These are phyloP conservation scores for Dryas octopetala DNA, from an alignment of 306 rosid genomes.

Conservation along the genomic window DNA sequence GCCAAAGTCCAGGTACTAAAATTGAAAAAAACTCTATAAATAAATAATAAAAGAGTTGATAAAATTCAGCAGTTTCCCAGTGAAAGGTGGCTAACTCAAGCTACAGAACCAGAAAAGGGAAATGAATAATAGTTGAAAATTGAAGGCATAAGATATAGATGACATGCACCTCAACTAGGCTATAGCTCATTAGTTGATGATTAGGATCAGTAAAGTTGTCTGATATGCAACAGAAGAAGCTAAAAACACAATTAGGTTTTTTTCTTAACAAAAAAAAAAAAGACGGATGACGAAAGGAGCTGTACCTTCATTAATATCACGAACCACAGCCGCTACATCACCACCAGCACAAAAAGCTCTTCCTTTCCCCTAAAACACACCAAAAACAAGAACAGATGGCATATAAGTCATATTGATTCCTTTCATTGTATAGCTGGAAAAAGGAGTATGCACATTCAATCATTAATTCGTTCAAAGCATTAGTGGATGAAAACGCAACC, in stretches of 20 bases:
- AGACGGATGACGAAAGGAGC: conserved; percentile 5
- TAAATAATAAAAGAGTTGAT: background rate
- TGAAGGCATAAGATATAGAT: conserved; percentile 1
- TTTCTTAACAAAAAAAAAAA: background rate
- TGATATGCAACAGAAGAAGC: too few relatives aligned
- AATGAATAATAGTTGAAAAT: background rate
- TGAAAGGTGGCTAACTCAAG: background rate
- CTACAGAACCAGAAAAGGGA: background rate
- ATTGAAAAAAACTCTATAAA: background rate
- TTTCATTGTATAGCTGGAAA: background rate
- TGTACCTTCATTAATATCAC: conserved; percentile 41
- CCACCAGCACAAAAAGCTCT: conserved; percentile 99
- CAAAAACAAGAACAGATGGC: background rate
- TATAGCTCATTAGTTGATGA: background rate
- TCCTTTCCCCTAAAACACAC: conserved; percentile 70
- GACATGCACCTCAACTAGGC: conserved; percentile 16
- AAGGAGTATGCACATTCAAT: conserved; percentile 15
- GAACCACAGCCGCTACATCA: conserved; percentile 77
- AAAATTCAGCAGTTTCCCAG: background rate
- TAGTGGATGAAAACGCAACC: conserved; percentile 1
- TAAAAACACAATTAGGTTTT: background rate
- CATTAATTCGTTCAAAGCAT: background rate
- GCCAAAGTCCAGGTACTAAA: too few relatives aligned
- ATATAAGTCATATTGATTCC: background rate
- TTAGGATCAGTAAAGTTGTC: background rate